Evolutionary conservation across 352 stramenopile species (phyloP).

Genomic region (Pythium brassicae): DNA sequence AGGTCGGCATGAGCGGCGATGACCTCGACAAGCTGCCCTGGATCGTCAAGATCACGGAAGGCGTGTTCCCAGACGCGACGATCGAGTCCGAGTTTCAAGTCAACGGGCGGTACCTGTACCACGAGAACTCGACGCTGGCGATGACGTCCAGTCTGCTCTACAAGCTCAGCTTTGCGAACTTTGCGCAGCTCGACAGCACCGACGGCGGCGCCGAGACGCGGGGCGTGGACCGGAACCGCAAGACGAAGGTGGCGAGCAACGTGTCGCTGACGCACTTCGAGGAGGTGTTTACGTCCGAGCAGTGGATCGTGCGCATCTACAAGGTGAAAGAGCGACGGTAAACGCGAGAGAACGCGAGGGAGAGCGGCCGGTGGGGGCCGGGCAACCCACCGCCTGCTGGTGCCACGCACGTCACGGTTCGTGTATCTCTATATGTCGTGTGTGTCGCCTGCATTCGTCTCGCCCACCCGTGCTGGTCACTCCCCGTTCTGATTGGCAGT

Average conservation of each 20-base stretch:
- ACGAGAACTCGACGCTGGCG: conserved; percentile 63
- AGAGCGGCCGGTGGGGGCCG: background rate
- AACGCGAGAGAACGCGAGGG: background rate
- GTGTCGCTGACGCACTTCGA: conserved; percentile 86
- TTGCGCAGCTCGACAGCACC: conserved; percentile 36
- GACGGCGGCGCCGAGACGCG: conserved; percentile 20
- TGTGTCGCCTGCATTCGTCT: background rate
- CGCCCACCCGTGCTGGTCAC: background rate
- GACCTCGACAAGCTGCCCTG: conserved; percentile 94
- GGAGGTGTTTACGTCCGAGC: conserved; percentile 89
- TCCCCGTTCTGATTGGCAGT: conserved; percentile 11
- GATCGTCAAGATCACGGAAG: conserved; percentile 90
- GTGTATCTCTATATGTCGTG: too few species aligned
- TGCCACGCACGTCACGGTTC: too few species aligned
- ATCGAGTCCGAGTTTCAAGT: conserved; percentile 84
- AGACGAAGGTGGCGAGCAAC: conserved; percentile 43
- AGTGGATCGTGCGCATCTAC: conserved; percentile 94
- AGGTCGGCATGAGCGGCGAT: conserved; percentile 67
- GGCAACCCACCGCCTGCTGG: background rate
- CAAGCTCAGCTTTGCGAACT: conserved; percentile 89
- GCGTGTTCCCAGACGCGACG: conserved; percentile 75
- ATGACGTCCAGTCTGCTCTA: conserved; percentile 90
- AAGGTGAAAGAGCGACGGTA: conserved; percentile 32
- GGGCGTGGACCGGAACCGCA: conserved; percentile 75
- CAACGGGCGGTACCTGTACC: conserved; percentile 64